Conservation (phyloP, 2,329 filamentous ascomycete species). For the Arthrocladium fulminans region DNA sequence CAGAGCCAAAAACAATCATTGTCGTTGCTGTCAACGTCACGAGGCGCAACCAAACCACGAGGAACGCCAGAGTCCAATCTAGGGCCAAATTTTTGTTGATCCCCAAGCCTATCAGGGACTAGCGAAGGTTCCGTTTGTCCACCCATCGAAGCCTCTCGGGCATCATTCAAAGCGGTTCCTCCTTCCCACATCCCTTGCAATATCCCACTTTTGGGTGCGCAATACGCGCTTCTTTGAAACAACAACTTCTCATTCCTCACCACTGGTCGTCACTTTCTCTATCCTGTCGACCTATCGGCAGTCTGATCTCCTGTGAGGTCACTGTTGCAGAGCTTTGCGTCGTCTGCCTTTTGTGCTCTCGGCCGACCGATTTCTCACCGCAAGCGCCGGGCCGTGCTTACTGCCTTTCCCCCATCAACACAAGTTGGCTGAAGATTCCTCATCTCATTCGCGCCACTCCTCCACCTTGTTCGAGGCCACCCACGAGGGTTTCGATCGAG, state of each 20-base stretch:
- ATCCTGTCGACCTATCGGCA: slow-evolving; percentile 1
- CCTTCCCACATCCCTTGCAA: neutral
- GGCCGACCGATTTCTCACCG: neutral
- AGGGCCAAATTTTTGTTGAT: neutral
- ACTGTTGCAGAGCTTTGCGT: neutral
- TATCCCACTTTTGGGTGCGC: slow-evolving; percentile 9
- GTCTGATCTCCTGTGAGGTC: neutral
- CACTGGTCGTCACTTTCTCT: neutral
- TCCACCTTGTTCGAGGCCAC: neutral
- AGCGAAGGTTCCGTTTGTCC: neutral
- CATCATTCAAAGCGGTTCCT: neutral
- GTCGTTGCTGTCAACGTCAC: neutral
- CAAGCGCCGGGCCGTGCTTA: neutral
- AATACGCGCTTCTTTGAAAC: slow-evolving; percentile 5
- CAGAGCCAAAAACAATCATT: neutral
- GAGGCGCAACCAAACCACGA: neutral
- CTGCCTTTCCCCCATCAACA: neutral
- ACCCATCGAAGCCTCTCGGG: neutral
- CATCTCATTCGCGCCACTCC: neutral
- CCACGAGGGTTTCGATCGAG: neutral
- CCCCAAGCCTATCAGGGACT: slow-evolving; percentile 2
- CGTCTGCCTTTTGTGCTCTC: neutral
- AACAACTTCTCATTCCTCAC: neutral
- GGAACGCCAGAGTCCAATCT: neutral
- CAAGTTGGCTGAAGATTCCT: neutral